Evolutionary conservation across 441 rosid genomes (phyloP).

Genomic region (Croton setiger): DNA sequence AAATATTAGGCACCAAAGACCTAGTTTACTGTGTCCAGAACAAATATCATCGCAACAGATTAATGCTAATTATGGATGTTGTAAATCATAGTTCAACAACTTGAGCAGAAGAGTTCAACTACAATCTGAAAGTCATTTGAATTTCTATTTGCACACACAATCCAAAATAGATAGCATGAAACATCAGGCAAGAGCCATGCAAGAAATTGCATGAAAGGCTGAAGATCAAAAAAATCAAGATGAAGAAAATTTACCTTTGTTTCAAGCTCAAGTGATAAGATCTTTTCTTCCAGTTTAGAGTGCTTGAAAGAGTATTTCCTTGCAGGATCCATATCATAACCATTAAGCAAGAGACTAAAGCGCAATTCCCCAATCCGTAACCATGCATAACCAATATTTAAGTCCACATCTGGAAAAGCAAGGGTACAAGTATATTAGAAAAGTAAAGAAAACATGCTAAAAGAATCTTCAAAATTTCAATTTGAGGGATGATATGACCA

Average conservation of each 20-base stretch:
- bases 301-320: slow-evolving; percentile 68
- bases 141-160: background rate
- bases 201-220: background rate
- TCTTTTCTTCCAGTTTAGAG: slow-evolving; percentile 51
- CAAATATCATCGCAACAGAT: background rate
- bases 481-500: slow-evolving; percentile 11
- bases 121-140: background rate
- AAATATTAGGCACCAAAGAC: background rate
- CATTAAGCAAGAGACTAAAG: slow-evolving; percentile 60
- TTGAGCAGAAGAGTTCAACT: background rate
- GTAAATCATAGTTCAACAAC: background rate
- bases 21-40: background rate
- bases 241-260: slow-evolving; percentile 43
- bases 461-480: background rate
- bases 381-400: slow-evolving; percentile 71
- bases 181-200: background rate
- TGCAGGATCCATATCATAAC: slow-evolving; percentile 79
- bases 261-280: slow-evolving; percentile 63
- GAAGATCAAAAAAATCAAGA: slow-evolving; percentile 1
- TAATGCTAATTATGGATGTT: background rate
- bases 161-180: background rate
- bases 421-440: background rate
- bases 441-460: background rate
- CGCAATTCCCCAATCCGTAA: slow-evolving; percentile 72
- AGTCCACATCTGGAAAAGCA: slow-evolving; percentile 38